A percentile compares a stretch with the other conserved stretches of the same genome.
Conservation (phyloP, 352 stramenopile genomes). For the Elongisporangium anandrum region DNA sequence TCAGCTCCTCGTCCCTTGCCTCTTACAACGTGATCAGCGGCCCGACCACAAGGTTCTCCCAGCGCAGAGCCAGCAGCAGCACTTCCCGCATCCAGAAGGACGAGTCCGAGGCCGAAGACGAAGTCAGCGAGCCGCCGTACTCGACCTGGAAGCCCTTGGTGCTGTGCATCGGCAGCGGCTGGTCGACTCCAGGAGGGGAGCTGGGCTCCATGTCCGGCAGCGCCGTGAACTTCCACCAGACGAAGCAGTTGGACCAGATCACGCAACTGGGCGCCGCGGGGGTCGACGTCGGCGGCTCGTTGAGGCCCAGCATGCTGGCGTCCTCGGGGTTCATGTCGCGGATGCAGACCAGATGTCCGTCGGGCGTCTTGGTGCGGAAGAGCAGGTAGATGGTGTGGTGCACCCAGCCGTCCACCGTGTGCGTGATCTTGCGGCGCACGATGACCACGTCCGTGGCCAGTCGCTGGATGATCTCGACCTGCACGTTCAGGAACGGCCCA, state of each 20-base stretch:
- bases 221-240: constrained; percentile 61
- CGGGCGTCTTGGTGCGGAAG: constrained; percentile 60
- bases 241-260: constrained; percentile 63
- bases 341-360: constrained; percentile 66
- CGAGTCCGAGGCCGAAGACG: constrained; percentile 28
- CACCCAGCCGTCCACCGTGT: constrained; percentile 48
- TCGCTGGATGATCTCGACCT: constrained; percentile 50
- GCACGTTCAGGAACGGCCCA: constrained; percentile 39
- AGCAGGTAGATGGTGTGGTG: constrained; percentile 70
- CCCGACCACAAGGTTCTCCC: constrained; percentile 49
- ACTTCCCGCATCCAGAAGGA: constrained; percentile 63
- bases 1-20: not conserved
- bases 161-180: not conserved
- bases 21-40: constrained; percentile 43
- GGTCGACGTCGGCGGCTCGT: not conserved
- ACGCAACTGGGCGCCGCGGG: constrained; percentile 21
- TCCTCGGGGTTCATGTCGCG: constrained; percentile 55
- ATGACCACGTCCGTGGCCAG: constrained; percentile 49
- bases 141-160: constrained; percentile 43
- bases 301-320: not conserved
- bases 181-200: not conserved
- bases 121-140: constrained; percentile 47
- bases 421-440: constrained; percentile 49
- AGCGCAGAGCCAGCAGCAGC: constrained; percentile 41
- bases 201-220: constrained; percentile 23